Conservation (phyloP, 192 early-diverging fungal species). For the Gaertneriomyces semiglobifer region DNA sequence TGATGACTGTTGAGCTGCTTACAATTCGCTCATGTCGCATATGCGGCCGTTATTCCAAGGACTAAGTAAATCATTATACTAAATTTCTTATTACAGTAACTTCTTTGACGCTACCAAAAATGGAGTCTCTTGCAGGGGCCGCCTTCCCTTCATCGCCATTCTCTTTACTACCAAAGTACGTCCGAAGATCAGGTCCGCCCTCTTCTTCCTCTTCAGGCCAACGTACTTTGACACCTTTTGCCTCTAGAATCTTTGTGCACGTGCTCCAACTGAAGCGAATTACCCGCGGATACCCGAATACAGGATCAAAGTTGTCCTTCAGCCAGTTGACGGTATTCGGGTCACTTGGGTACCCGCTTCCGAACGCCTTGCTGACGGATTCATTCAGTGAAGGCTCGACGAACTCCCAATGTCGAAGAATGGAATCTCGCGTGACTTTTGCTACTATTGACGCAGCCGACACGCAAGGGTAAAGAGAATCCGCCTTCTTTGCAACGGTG, state of each 20-base stretch:
- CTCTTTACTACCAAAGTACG: constrained; percentile 10
- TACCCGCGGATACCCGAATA: constrained; percentile 91
- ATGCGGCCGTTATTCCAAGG: too few species aligned
- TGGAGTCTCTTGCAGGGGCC: not conserved
- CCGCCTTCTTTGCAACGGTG: constrained; percentile 91
- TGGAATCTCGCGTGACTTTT: constrained; percentile 79
- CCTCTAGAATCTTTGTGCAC: constrained; percentile 66
- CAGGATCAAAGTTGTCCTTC: constrained; percentile 64
- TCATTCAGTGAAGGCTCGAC: constrained; percentile 52
- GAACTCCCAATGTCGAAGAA: constrained; percentile 65
- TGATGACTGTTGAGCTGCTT: too few species aligned
- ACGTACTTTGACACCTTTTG: constrained; percentile 49
- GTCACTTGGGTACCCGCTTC: constrained; percentile 92
- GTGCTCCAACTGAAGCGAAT: constrained; percentile 97
- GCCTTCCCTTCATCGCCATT: not conserved
- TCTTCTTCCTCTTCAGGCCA: constrained; percentile 41
- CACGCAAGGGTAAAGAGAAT: constrained; percentile 88
- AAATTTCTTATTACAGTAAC: too few species aligned
- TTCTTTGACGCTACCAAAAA: not conserved
- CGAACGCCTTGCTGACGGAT: constrained; percentile 58
- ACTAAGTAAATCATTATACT: too few species aligned
- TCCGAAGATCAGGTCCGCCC: constrained; percentile 12
- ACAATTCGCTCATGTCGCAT: too few species aligned
- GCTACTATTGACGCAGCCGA: constrained; percentile 95
- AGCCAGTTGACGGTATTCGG: constrained; percentile 90